These are phyloP conservation scores for Xylariaceae sp. DNA, from an alignment of 2,329 filamentous ascomycete genomes.

Conservation along the genomic window DNA sequence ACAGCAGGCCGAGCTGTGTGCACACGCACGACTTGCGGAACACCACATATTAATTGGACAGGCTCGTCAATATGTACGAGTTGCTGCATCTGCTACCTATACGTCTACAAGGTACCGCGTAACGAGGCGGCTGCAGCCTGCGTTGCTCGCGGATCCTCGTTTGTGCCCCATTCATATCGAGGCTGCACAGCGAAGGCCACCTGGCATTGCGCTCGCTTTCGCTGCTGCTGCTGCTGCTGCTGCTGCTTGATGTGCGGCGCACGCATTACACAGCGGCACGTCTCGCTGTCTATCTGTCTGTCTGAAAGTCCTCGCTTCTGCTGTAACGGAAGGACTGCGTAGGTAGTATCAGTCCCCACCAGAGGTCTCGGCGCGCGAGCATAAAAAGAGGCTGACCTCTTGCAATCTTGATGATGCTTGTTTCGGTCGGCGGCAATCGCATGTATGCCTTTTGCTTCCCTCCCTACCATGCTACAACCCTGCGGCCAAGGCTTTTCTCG, in stretches of 20 bases:
- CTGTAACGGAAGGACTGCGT: too few species aligned
- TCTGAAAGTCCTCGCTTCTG: too few species aligned
- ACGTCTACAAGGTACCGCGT: background rate
- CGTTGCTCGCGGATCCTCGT: background rate
- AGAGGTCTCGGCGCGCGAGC: background rate
- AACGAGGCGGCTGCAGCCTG: background rate
- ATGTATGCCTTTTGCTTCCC: background rate
- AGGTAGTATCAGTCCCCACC: background rate
- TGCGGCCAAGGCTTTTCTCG: background rate
- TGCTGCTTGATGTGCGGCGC: background rate
- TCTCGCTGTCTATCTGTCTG: background rate
- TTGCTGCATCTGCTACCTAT: background rate
- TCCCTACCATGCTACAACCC: background rate
- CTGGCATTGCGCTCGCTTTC: background rate
- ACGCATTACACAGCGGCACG: background rate
- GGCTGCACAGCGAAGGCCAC: background rate
- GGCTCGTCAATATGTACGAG: background rate
- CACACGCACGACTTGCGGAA: background rate
- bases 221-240: too few species aligned
- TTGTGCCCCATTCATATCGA: background rate
- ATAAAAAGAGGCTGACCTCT: background rate
- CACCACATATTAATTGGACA: background rate
- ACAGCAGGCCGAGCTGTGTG: too few species aligned
- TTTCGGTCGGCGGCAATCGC: background rate
- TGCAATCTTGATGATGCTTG: background rate